Base-by-base conservation (phyloP, 306 rosid genomes). In the Citrullus amarus region DNA sequence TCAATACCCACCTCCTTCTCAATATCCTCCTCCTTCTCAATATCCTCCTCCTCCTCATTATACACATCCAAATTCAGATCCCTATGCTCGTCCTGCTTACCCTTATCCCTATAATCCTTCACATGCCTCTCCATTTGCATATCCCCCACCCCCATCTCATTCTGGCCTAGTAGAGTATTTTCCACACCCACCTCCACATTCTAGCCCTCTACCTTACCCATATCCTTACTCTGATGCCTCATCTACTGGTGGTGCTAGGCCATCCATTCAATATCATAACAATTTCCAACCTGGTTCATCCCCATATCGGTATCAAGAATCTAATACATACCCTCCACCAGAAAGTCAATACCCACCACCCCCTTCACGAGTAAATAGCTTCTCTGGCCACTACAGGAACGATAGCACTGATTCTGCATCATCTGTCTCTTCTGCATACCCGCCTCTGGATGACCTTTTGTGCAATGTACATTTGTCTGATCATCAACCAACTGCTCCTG, bases 281-380 rank as follows among this genome's bases (percentile, higher is more conserved):
- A 94, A 91, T 80, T 89, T 90, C 43, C 93, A 86, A 77, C 81
- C 87, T 78, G 95, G 84, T 41, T 61, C 91, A 38, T 67, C 91
- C 41, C 95, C 69, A 22, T 78, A 76, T 78, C 87, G 81, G 63
- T 81, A 89, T 79, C 90, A 63, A 70, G 91, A 80, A 79, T 68
- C 83, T 1, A 85, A 73, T 22, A 16, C 79, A 8, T 84, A 88
- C 80, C 84, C 87, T 0, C 56, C 87, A 11, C 79, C 76, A 1
- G 91, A 84, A 28, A 81, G 5, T 43, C 82, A 56, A 15, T 77
- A 83, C 1, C 79, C 79, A 18, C 43, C 1, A 15, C 50, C 0
- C 55, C 89, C 89, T 76, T 66, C 69, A 9, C 84, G 28, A 10
- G 43, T 79, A 32, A 85, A 85, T 88, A 90, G 94, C 80, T 94